Evolutionary conservation across 2,329 filamentous ascomycete species (phyloP).

Genomic region (Metarhizium robertsii): DNA sequence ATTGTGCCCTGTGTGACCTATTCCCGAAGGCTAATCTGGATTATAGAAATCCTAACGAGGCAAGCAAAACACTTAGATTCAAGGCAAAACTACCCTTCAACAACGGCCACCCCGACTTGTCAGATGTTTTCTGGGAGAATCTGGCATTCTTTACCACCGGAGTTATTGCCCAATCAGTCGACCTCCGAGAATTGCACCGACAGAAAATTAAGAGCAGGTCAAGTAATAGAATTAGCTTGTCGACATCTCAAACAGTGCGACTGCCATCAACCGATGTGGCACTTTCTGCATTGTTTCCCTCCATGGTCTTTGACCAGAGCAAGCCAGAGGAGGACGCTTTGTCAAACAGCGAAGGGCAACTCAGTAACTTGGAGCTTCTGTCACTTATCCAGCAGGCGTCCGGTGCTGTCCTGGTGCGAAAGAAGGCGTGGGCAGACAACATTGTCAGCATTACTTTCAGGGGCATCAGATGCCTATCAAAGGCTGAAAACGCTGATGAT

Average conservation of each 20-base stretch:
- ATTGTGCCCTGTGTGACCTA: not conserved
- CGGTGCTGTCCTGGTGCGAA: constrained; percentile 11
- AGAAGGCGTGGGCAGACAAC: constrained; percentile 47
- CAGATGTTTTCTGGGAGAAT: constrained; percentile 42
- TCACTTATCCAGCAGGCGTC: constrained; percentile 14
- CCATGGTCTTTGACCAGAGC: constrained; percentile 20
- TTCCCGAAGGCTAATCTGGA: constrained; percentile 7
- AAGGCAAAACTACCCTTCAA: constrained; percentile 34
- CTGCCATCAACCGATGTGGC: constrained; percentile 39
- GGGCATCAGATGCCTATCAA: constrained; percentile 25
- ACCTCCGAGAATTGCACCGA: constrained; percentile 37
- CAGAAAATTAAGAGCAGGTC: constrained; percentile 31
- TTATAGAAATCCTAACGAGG: constrained; percentile 13
- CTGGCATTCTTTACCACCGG: constrained; percentile 40
- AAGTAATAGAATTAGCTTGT: constrained; percentile 24
- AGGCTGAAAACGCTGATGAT: constrained; percentile 4
- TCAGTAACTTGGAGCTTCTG: constrained; percentile 12
- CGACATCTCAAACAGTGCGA: constrained; percentile 32
- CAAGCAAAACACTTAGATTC: constrained; percentile 17
- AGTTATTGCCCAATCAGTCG: constrained; percentile 41
- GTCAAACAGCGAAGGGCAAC: constrained; percentile 1
- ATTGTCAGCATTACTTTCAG: constrained; percentile 49
- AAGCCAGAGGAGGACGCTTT: constrained; percentile 8
- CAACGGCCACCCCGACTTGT: constrained; percentile 33
- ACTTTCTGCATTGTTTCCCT: constrained; percentile 36